Conservation (phyloP, 2,329 filamentous ascomycete species). For the Fusarium transvaalense region DNA sequence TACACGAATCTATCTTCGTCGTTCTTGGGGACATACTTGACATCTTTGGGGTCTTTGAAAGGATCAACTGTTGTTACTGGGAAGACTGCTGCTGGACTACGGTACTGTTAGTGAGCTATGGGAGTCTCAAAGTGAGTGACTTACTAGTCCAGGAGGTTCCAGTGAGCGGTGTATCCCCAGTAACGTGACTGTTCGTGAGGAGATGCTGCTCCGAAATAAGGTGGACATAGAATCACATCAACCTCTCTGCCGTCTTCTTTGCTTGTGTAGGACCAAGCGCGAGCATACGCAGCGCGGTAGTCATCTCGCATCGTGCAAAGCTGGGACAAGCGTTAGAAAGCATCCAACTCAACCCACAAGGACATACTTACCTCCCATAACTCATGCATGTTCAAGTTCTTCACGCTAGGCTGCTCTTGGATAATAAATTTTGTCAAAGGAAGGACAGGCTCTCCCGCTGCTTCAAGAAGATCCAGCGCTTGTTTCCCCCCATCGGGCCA, state of each 20-base stretch:
- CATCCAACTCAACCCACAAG: fast-evolving
- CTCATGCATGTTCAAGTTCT: conserved; percentile 55
- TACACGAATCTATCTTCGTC: conserved; percentile 48
- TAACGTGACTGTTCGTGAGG: conserved; percentile 60
- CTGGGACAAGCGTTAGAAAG: conserved; percentile 15
- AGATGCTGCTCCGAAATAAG: conserved; percentile 63
- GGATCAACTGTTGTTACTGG: conserved; percentile 60
- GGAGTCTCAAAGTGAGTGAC: fast-evolving
- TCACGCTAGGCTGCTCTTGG: conserved; percentile 62
- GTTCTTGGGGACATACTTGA: conserved; percentile 47
- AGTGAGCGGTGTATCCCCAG: conserved; percentile 76
- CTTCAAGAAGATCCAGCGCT: conserved; percentile 62
- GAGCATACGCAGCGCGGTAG: conserved; percentile 55
- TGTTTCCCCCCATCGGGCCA: conserved; percentile 72
- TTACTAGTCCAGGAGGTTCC: conserved; percentile 75
- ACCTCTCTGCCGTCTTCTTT: conserved; percentile 52
- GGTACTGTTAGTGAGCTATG: neutral
- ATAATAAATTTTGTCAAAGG: conserved; percentile 71
- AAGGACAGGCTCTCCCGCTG: conserved; percentile 68
- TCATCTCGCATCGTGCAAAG: conserved; percentile 55
- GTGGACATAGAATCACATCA: conserved; percentile 73
- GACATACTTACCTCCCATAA: conserved; percentile 54
- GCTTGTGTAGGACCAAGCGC: conserved; percentile 55
- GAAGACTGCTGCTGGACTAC: conserved; percentile 67
- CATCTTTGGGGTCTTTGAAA: conserved; percentile 43